Percentiles rank a stretch among this genome's conserved stretches.
Evolutionary conservation across 768 basidiomycete genomes (phyloP).

Genomic region (Pleurotus pulmonarius): DNA sequence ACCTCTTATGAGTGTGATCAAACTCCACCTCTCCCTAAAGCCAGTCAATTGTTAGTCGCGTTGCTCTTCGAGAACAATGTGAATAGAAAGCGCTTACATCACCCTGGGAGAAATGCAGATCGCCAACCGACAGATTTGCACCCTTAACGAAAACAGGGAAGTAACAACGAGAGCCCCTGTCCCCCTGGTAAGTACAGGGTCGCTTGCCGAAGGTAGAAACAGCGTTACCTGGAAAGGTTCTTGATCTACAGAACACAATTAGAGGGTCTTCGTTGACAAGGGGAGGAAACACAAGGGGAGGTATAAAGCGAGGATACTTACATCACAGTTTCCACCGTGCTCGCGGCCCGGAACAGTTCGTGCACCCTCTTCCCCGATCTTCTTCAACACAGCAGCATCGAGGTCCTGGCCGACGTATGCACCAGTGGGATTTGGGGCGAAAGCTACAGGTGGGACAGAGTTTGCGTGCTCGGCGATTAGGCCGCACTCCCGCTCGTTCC

Average conservation of each 20-base stretch:
- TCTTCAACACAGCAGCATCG: constrained; percentile 36
- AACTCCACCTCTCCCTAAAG: constrained; percentile 50
- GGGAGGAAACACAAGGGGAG: neutral
- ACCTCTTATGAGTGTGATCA: neutral
- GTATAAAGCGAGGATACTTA: constrained; percentile 21
- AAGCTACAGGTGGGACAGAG: constrained; percentile 63
- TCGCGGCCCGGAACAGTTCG: constrained; percentile 76
- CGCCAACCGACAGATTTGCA: constrained; percentile 67
- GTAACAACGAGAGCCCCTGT: constrained; percentile 65
- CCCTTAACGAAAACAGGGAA: constrained; percentile 77
- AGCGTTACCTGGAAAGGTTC: constrained; percentile 57
- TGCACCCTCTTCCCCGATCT: constrained; percentile 64
- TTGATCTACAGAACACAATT: constrained; percentile 50
- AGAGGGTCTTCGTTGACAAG: neutral
- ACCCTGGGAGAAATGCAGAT: constrained; percentile 78
- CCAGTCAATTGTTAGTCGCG: neutral
- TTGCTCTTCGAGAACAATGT: neutral
- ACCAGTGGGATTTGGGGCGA: constrained; percentile 53
- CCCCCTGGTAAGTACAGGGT: neutral
- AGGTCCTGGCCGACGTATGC: constrained; percentile 72
- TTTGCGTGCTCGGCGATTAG: constrained; percentile 52
- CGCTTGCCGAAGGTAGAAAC: neutral
- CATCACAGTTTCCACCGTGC: constrained; percentile 78
- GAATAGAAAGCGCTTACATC: constrained; percentile 37
- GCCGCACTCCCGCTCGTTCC: constrained; percentile 70